A percentile compares a stretch with the other conserved stretches of the same genome.
These are phyloP conservation scores for Saccharomyces pastorianus DNA, from an alignment of 1,139 yeast species.

Conservation along the genomic window DNA sequence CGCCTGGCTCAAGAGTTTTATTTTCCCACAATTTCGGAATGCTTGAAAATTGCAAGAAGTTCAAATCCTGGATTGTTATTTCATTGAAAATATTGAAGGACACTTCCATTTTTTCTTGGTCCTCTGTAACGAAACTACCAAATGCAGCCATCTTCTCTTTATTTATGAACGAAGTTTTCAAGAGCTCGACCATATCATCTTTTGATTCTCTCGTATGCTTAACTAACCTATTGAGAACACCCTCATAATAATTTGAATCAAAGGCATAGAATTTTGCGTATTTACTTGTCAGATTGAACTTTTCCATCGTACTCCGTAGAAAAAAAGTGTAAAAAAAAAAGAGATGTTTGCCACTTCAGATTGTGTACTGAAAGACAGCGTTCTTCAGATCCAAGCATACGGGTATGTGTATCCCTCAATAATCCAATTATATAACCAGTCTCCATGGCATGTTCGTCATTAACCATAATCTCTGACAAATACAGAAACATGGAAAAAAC, in stretches of 20 bases:
- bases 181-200: neutral
- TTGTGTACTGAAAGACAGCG: conserved; percentile 11
- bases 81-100: neutral
- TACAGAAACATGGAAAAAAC: conserved; percentile 7
- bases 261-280: conserved; percentile 4
- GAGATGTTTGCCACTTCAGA: conserved; percentile 19
- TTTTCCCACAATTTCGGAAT: neutral
- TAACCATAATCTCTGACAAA: conserved; percentile 6
- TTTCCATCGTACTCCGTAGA: conserved; percentile 8
- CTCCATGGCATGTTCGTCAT: conserved; percentile 7
- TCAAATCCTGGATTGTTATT: neutral
- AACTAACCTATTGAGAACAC: conserved; percentile 9
- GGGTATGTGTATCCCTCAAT: conserved; percentile 7
- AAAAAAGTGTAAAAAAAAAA: conserved; percentile 15
- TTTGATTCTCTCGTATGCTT: conserved; percentile 3
- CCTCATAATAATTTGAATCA: conserved; percentile 4
- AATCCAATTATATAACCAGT: conserved; percentile 9
- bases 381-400: conserved; percentile 9
- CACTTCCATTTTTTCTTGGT: neutral
- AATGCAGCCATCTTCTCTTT: neutral
- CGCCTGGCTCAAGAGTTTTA: neutral
- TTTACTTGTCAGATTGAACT: conserved; percentile 7
- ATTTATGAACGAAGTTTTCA: neutral
- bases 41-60: neutral
- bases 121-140: neutral